Evolutionary conservation across 1,139 yeast genomes (phyloP).

Genomic region (Candida smagusa): DNA sequence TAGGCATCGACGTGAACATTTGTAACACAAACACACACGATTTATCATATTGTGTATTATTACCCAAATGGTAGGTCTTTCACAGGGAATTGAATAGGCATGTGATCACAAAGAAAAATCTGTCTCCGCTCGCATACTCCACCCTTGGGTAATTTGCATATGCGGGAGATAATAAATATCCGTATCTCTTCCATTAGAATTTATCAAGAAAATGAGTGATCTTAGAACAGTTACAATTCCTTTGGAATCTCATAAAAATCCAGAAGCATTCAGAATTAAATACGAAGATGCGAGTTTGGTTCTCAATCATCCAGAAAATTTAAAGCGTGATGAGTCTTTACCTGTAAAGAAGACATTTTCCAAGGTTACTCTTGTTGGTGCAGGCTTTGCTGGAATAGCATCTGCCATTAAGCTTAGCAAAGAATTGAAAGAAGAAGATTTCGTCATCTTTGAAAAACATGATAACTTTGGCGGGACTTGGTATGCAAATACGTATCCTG

Average conservation of each 20-base stretch:
- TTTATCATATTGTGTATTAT: no score
- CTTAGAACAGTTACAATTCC: constrained; percentile 18
- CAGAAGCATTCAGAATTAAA: constrained; percentile 29
- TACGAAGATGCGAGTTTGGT: constrained; percentile 25
- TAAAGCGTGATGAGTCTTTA: constrained; percentile 18
- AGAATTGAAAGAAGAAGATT: constrained; percentile 29
- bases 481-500: constrained; percentile 53
- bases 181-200: no score
- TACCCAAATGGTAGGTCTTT: no score
- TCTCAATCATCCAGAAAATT: constrained; percentile 13
- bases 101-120: neutral
- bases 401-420: constrained; percentile 28
- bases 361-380: constrained; percentile 43
- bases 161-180: no score
- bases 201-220: no score
- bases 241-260: constrained; percentile 32
- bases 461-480: constrained; percentile 50
- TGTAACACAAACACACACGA: no score
- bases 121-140: neutral
- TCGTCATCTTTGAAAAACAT: constrained; percentile 42
- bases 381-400: constrained; percentile 46
- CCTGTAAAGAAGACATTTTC: constrained; percentile 24
- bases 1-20: no score
- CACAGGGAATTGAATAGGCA: no score
- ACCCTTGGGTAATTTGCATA: neutral